phyloP scores from a whole-genome alignment of 176 grass and related monocot species.

The Oryza rufipogon region DNA sequence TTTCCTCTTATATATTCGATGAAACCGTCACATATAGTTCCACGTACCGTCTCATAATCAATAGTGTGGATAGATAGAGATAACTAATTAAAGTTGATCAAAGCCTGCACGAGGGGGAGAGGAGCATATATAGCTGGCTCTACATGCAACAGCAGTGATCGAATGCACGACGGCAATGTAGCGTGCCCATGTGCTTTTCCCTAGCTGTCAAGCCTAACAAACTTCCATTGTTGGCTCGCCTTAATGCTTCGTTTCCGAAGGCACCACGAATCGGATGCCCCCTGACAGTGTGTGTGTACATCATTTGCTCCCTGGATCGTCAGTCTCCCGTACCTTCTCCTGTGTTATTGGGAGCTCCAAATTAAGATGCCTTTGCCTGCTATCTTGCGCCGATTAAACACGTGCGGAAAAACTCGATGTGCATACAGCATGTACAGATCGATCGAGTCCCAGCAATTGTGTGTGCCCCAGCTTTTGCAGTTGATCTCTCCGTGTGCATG shows the following conservation, averaged over 20 bases:
- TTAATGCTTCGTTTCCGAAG: conserved; percentile 9
- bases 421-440: neutral
- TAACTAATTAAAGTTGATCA: neutral
- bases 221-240: neutral
- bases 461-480: no score
- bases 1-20: no score
- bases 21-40: no score
- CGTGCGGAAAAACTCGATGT: neutral
- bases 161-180: neutral
- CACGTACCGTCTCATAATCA: neutral
- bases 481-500: no score
- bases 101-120: neutral
- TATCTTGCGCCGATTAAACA: neutral
- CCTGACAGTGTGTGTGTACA: no score
- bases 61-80: neutral
- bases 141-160: neutral
- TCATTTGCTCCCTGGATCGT: neutral
- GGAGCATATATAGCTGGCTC: neutral
- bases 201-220: conserved; percentile 31
- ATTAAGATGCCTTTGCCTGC: neutral
- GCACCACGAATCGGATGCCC: conserved; percentile 10
- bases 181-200: conserved; percentile 6
- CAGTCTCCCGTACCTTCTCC: neutral
- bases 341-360: neutral
- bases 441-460: neutral